These are phyloP conservation scores for Prosopis cineraria DNA, from an alignment of 306 rosid species.

Conservation along the genomic window DNA sequence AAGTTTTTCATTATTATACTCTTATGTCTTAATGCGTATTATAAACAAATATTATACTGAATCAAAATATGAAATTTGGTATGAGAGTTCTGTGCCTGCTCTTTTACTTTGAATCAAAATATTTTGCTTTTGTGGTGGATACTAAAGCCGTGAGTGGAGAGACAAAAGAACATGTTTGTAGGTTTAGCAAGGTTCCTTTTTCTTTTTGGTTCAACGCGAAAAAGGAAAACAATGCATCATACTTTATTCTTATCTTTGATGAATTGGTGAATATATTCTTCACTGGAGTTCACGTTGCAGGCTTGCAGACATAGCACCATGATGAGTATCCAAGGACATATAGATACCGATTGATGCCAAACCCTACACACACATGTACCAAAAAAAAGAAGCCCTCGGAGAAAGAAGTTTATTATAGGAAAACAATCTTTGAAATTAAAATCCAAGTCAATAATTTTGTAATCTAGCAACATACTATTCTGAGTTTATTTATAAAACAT, in stretches of 20 bases:
- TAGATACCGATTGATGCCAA: background rate
- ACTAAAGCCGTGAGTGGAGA: background rate
- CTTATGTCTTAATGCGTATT: too few species aligned
- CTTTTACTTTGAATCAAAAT: background rate
- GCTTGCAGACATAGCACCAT: background rate
- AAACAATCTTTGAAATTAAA: too few species aligned
- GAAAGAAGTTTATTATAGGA: background rate
- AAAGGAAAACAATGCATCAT: background rate
- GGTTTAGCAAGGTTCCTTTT: background rate
- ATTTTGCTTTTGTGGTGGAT: background rate
- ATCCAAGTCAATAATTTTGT: too few species aligned
- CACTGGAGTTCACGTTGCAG: background rate
- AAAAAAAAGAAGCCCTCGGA: background rate
- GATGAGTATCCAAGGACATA: background rate
- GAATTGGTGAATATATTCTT: background rate
- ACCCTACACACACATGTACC: background rate
- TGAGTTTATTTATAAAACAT: too few species aligned
- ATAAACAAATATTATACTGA: background rate
- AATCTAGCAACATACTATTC: too few species aligned
- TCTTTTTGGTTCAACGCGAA: background rate
- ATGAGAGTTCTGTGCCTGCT: background rate
- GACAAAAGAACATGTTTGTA: background rate
- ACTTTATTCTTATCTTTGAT: constrained; percentile 8
- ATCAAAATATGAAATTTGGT: background rate
- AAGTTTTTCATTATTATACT: background rate